These are phyloP conservation scores for Solanum chilense DNA, from an alignment of 257 asterid species.

Conservation along the genomic window DNA sequence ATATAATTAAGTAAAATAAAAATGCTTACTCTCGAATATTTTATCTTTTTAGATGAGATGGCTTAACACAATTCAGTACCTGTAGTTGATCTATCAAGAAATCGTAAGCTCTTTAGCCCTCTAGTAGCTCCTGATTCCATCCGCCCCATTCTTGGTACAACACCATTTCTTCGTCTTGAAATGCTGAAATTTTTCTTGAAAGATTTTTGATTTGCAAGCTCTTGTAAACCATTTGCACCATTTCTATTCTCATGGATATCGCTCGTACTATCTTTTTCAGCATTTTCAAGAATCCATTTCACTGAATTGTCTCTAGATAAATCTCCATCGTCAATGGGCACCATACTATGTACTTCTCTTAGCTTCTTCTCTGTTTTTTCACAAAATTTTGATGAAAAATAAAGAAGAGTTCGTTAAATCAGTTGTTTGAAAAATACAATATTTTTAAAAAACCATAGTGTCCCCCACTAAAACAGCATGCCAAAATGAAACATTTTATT, in stretches of 20 bases:
- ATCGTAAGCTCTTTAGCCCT: conserved; percentile 65
- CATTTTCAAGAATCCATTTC: conserved; percentile 38
- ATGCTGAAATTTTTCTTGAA: not conserved
- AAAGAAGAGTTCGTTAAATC: not conserved
- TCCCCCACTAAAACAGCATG: not conserved
- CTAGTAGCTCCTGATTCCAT: conserved; percentile 43
- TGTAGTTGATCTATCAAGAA: conserved; percentile 57
- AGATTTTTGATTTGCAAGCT: not conserved
- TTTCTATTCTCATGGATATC: conserved; percentile 20
- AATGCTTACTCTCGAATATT: too few relatives aligned
- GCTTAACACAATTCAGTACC: conserved; percentile 13
- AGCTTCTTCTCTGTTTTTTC: not conserved
- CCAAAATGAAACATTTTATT: not conserved
- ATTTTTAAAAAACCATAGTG: not conserved
- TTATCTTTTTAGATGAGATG: not conserved
- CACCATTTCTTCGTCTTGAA: conserved; percentile 15
- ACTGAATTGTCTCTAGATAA: conserved; percentile 21
- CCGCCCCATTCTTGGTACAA: conserved; percentile 30
- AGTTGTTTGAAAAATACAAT: not conserved
- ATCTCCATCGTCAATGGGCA: conserved; percentile 15
- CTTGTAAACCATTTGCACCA: not conserved
- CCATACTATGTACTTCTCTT: not conserved
- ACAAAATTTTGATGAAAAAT: not conserved
- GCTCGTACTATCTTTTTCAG: conserved; percentile 24
- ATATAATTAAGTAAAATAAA: not conserved